A percentile compares a stretch with the other conserved stretches of the same genome.
Evolutionary conservation across 2,329 filamentous ascomycete genomes (phyloP).

Genomic region (Fusarium zealandicum): DNA sequence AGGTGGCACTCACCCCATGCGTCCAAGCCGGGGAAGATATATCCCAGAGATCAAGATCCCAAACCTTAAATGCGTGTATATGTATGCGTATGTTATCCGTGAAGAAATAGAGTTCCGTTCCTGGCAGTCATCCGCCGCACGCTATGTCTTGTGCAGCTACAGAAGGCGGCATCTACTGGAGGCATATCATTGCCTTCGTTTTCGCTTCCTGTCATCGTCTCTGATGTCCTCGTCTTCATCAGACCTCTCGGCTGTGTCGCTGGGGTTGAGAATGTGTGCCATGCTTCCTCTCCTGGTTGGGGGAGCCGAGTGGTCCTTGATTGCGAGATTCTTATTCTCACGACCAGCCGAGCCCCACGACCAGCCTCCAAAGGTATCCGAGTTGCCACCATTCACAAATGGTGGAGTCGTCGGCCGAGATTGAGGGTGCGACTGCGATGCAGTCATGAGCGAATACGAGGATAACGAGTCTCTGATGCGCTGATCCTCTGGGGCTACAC

Average conservation of each 20-base stretch:
- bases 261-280: constrained; percentile 69
- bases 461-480: constrained; percentile 65
- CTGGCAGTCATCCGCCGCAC: neutral
- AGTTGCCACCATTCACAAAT: constrained; percentile 53
- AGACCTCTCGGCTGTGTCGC: constrained; percentile 62
- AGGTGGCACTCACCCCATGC: constrained; percentile 18
- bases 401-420: constrained; percentile 63
- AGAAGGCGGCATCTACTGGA: constrained; percentile 32
- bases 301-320: constrained; percentile 64
- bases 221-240: constrained; percentile 64
- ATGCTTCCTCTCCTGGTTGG: constrained; percentile 66
- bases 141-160: neutral
- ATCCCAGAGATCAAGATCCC: constrained; percentile 17
- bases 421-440: constrained; percentile 53
- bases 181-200: constrained; percentile 64
- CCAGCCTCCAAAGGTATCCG: constrained; percentile 62
- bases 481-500: constrained; percentile 59
- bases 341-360: constrained; percentile 62
- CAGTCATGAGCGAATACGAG: constrained; percentile 58
- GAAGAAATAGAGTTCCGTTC: neutral
- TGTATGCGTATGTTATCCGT: constrained; percentile 15
- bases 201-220: constrained; percentile 68
- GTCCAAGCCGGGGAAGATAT: constrained; percentile 8
- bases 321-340: constrained; percentile 57
- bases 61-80: constrained; percentile 16